These are phyloP conservation scores for Gnaphalium uliginosum DNA, from an alignment of 129 eudicot species.

Conservation along the genomic window DNA sequence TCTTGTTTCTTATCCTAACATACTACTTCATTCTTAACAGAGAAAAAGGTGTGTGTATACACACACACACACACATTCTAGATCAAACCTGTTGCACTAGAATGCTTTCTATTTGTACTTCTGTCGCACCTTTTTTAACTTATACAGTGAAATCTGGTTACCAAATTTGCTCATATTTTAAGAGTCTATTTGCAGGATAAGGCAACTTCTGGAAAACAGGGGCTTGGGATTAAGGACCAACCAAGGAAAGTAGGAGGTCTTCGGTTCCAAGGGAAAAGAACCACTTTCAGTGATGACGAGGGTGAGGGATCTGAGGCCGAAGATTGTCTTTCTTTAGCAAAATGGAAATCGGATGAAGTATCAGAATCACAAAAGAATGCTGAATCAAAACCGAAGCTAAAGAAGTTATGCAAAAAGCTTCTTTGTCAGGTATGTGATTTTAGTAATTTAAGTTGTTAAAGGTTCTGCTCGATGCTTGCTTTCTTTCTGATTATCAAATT, in stretches of 20 bases:
- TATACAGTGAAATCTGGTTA: background rate
- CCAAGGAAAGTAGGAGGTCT: slow-evolving; percentile 82
- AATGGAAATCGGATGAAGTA: slow-evolving; percentile 50
- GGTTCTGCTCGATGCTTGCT: background rate
- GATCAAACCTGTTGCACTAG: background rate
- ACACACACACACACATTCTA: background rate
- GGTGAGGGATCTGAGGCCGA: slow-evolving; percentile 50
- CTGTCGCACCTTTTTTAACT: background rate
- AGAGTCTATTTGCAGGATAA: slow-evolving; percentile 51
- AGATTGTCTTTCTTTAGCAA: slow-evolving; percentile 43
- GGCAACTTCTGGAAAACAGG: slow-evolving; percentile 92
- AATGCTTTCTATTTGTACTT: background rate
- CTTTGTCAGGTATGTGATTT: slow-evolving; percentile 56
- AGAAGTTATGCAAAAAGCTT: slow-evolving; percentile 71
- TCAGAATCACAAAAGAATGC: slow-evolving; percentile 32
- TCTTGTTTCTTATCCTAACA: background rate
- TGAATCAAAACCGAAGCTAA: slow-evolving; percentile 61
- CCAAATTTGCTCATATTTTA: background rate
- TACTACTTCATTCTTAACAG: too few species aligned
- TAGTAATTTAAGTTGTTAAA: background rate
- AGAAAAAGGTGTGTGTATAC: too few species aligned
- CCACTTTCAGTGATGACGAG: slow-evolving; percentile 61
- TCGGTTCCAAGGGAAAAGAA: slow-evolving; percentile 77
- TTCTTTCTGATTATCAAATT: slow-evolving; percentile 23
- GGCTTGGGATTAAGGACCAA: slow-evolving; percentile 85